These are phyloP conservation scores for Plasmodium ovale DNA, from an alignment of 169 alveolate genomes.

Conservation along the genomic window DNA sequence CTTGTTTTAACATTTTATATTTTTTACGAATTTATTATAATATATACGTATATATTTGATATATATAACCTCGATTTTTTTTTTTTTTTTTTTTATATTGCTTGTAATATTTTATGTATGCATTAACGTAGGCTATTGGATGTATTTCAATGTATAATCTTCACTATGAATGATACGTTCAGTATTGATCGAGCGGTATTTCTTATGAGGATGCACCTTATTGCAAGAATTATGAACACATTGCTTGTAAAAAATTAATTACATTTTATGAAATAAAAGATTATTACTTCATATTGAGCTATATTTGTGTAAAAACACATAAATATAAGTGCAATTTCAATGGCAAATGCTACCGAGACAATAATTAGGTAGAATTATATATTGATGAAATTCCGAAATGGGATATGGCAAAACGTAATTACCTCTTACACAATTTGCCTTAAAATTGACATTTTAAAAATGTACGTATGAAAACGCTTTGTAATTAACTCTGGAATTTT, in stretches of 20 bases:
- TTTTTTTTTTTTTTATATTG: slow-evolving; percentile 57
- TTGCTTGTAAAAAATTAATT: slow-evolving; percentile 60
- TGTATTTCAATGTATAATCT: slow-evolving; percentile 52
- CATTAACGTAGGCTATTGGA: slow-evolving; percentile 54
- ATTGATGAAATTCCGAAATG: slow-evolving; percentile 52
- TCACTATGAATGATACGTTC: slow-evolving; percentile 64
- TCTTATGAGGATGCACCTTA: slow-evolving; percentile 30
- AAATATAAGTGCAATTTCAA: slow-evolving; percentile 18
- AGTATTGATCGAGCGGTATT: slow-evolving; percentile 31
- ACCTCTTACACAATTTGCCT: slow-evolving; percentile 8
- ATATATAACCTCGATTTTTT: slow-evolving; percentile 27
- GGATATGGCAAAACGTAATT: slow-evolving; percentile 41
- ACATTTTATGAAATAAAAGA: slow-evolving; percentile 71
- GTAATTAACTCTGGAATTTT: slow-evolving; percentile 29
- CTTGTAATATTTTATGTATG: slow-evolving; percentile 42
- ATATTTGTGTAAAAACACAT: slow-evolving; percentile 32
- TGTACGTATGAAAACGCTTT: slow-evolving; percentile 40
- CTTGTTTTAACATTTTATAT: slow-evolving; percentile 43
- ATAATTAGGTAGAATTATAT: slow-evolving; percentile 61
- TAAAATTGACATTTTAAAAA: slow-evolving; percentile 46
- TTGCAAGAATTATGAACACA: slow-evolving; percentile 48
- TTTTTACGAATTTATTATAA: slow-evolving; percentile 43
- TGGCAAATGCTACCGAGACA: slow-evolving; percentile 60
- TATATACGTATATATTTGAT: slow-evolving; percentile 38
- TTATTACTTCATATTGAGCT: slow-evolving; percentile 33